phyloP scores from a whole-genome alignment of 805 yeast species.

The Millerozyma acaciae region DNA sequence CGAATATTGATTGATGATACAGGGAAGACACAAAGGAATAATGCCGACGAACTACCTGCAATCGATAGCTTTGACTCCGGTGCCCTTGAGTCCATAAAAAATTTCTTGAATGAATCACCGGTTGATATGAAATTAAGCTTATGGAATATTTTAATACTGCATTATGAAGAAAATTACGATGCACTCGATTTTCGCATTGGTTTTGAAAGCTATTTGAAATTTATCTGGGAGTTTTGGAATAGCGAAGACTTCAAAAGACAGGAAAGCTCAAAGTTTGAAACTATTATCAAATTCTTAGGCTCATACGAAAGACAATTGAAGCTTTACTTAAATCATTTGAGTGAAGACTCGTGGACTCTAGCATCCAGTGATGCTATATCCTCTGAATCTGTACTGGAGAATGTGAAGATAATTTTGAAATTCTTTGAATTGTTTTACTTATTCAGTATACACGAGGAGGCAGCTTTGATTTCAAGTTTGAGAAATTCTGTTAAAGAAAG shows the following conservation, averaged over 20 bases:
- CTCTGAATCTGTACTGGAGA: conserved; percentile 3
- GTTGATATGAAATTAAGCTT: conserved; percentile 63
- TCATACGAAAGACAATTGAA: conserved; percentile 50
- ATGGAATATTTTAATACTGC: conserved; percentile 69
- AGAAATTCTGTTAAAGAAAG: conserved; percentile 39
- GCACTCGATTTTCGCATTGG: conserved; percentile 41
- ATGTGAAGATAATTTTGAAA: conserved; percentile 19
- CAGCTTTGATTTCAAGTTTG: conserved; percentile 33
- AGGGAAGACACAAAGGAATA: conserved; percentile 2
- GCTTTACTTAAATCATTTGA: conserved; percentile 27
- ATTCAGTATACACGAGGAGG: conserved; percentile 52
- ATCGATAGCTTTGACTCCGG: conserved; percentile 11
- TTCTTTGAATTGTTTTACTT: conserved; percentile 44
- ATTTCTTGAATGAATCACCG: conserved; percentile 61
- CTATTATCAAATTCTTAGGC: conserved; percentile 48
- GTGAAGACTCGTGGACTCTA: conserved; percentile 32
- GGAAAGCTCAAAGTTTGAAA: conserved; percentile 31
- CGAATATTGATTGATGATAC: conserved; percentile 34
- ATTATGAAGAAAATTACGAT: conserved; percentile 35
- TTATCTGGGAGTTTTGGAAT: conserved; percentile 37
- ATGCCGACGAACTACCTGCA: conserved; percentile 10
- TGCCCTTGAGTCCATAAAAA: conserved; percentile 47
- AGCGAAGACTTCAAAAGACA: conserved; percentile 14
- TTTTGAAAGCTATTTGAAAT: conserved; percentile 47
- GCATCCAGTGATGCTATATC: background rate